Conservation (phyloP, 352 stramenopile genomes). For the Elongisporangium anandrum region DNA sequence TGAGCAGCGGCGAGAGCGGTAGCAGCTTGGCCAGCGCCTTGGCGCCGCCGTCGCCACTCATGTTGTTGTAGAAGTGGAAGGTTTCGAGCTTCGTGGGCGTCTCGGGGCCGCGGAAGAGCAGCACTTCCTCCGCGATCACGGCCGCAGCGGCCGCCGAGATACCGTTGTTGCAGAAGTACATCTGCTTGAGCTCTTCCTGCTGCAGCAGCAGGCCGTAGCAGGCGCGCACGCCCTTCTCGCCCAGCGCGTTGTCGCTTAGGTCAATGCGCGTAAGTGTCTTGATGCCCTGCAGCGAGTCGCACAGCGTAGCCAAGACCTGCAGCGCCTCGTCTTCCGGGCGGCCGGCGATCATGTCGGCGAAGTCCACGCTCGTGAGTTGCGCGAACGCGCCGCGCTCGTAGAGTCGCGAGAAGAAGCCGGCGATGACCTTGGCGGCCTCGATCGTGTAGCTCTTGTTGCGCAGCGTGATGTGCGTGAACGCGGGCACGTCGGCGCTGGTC, state of each 20-base stretch:
- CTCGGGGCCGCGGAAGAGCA: constrained; percentile 69
- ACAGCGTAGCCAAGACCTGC: constrained; percentile 77
- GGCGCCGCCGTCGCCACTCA: constrained; percentile 92
- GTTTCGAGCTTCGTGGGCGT: constrained; percentile 82
- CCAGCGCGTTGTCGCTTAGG: constrained; percentile 95
- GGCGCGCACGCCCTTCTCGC: constrained; percentile 91
- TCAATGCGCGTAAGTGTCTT: constrained; percentile 82
- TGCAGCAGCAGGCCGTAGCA: constrained; percentile 83
- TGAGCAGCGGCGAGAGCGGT: constrained; percentile 75
- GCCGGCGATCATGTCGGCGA: constrained; percentile 85
- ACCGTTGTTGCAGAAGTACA: constrained; percentile 95
- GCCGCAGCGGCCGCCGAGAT: constrained; percentile 87
- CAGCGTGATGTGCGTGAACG: constrained; percentile 80
- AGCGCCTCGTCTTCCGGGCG: constrained; percentile 79
- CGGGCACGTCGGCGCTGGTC: constrained; percentile 12
- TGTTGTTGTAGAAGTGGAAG: constrained; percentile 98
- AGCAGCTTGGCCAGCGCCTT: constrained; percentile 86
- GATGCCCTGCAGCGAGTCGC: constrained; percentile 57
- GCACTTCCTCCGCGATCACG: constrained; percentile 84
- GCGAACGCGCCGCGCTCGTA: constrained; percentile 42
- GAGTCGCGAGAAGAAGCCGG: constrained; percentile 59
- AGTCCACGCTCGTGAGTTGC: constrained; percentile 71
- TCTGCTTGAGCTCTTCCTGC: constrained; percentile 72
- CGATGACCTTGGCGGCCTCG: constrained; percentile 68
- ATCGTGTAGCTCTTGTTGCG: constrained; percentile 89